Conservation (phyloP, 768 basidiomycete species). For the Baorangia bicolor region DNA sequence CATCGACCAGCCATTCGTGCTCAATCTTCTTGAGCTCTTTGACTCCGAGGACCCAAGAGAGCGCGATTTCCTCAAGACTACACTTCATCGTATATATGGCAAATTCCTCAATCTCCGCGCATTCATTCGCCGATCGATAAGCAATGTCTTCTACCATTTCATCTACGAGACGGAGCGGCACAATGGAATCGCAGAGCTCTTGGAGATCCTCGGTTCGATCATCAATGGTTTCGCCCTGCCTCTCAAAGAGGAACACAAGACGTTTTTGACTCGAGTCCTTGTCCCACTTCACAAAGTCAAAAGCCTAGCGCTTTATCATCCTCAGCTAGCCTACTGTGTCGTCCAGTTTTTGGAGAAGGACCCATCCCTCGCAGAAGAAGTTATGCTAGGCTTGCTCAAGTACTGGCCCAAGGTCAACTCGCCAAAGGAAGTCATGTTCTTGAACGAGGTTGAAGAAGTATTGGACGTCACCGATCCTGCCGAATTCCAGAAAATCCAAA, state of each 20-base stretch:
- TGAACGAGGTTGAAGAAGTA: slow-evolving; percentile 99
- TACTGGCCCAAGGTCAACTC: slow-evolving; percentile 99
- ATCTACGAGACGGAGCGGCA: slow-evolving; percentile 98
- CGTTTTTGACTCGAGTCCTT: slow-evolving; percentile 89
- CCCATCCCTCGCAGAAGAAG: slow-evolving; percentile 86
- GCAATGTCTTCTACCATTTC: slow-evolving; percentile 99
- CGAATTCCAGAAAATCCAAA: slow-evolving; percentile 95
- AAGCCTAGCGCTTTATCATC: slow-evolving; percentile 95
- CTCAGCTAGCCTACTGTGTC: slow-evolving; percentile 98
- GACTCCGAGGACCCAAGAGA: slow-evolving; percentile 99
- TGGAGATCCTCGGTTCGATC: slow-evolving; percentile 98
- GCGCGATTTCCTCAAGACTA: slow-evolving; percentile 99
- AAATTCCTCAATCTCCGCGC: slow-evolving; percentile 99
- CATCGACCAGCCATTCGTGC: slow-evolving; percentile 93
- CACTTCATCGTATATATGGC: slow-evolving; percentile 97
- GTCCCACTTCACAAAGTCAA: slow-evolving; percentile 98
- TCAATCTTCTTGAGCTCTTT: slow-evolving; percentile 95
- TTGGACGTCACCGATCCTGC: slow-evolving; percentile 95
- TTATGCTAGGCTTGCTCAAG: slow-evolving; percentile 92
- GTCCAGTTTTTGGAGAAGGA: slow-evolving; percentile 99
- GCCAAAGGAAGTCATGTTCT: slow-evolving; percentile 99
- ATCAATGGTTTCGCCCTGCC: slow-evolving; percentile 99
- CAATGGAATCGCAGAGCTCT: slow-evolving; percentile 97
- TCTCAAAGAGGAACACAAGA: slow-evolving; percentile 99
- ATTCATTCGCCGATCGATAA: slow-evolving; percentile 98